phyloP scores from a whole-genome alignment of 83 land plant genomes.

The Isoetes engelmannii region DNA sequence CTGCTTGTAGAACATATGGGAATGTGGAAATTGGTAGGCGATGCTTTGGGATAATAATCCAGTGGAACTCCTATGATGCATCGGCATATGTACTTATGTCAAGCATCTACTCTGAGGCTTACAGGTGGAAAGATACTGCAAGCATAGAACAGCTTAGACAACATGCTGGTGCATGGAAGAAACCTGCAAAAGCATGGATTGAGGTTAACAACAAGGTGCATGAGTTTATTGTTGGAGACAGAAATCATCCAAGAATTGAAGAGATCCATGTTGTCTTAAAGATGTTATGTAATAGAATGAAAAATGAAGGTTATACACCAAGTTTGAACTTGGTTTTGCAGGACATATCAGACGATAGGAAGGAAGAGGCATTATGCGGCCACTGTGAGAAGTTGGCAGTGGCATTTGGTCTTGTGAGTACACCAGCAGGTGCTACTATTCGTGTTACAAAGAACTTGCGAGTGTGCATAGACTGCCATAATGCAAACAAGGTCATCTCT shows the following conservation, averaged over 20 bases:
- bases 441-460: background rate
- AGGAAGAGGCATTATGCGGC: background rate
- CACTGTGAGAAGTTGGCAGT: constrained; percentile 2
- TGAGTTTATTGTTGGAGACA: background rate
- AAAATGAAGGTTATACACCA: background rate
- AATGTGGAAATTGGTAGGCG: too few relatives aligned
- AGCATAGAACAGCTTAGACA: too few relatives aligned
- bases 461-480: constrained; percentile 3
- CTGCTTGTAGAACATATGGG: too few relatives aligned
- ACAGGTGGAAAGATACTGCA: too few relatives aligned
- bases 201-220: too few relatives aligned
- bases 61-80: too few relatives aligned
- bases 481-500: background rate
- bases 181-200: too few relatives aligned
- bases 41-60: too few relatives aligned
- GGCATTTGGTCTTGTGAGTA: constrained; percentile 2
- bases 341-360: background rate
- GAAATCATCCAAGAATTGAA: background rate
- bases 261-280: background rate
- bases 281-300: background rate
- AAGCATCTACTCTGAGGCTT: too few relatives aligned
- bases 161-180: too few relatives aligned
- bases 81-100: too few relatives aligned
- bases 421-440: background rate
- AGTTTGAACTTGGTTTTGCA: background rate